Conservation (phyloP, 345 rosid species). For the Rubroshorea leprosula region DNA sequence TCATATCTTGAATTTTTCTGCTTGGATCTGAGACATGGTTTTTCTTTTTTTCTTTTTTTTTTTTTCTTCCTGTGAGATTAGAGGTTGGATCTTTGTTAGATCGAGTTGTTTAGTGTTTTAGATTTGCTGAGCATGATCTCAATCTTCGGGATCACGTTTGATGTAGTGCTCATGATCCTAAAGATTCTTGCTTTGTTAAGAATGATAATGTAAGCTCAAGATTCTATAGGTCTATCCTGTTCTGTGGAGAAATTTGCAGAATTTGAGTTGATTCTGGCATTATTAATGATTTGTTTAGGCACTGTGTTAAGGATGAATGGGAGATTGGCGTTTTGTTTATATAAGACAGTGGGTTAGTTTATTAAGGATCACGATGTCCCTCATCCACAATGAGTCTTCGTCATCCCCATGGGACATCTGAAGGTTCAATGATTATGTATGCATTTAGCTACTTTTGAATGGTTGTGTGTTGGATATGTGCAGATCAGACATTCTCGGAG, state of each 20-base stretch:
- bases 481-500: constrained; percentile 10
- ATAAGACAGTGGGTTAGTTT: no score
- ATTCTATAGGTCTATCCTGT: not conserved
- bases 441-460: not conserved
- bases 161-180: not conserved
- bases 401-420: not conserved
- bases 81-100: not conserved
- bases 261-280: not conserved
- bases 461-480: not conserved
- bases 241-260: not conserved
- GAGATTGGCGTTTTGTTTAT: no score
- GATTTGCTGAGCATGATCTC: not conserved
- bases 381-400: not conserved
- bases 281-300: not conserved
- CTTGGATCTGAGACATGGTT: not conserved
- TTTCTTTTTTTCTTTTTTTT: no score
- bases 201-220: not conserved
- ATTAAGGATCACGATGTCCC: not conserved
- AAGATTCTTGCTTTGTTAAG: not conserved
- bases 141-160: not conserved
- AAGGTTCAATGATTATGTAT: not conserved
- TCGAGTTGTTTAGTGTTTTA: not conserved
- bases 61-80: no score
- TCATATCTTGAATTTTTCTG: not conserved
- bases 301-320: not conserved